Conservation (phyloP, 164 flowering plant species). For the Paratinospora sagittata region DNA sequence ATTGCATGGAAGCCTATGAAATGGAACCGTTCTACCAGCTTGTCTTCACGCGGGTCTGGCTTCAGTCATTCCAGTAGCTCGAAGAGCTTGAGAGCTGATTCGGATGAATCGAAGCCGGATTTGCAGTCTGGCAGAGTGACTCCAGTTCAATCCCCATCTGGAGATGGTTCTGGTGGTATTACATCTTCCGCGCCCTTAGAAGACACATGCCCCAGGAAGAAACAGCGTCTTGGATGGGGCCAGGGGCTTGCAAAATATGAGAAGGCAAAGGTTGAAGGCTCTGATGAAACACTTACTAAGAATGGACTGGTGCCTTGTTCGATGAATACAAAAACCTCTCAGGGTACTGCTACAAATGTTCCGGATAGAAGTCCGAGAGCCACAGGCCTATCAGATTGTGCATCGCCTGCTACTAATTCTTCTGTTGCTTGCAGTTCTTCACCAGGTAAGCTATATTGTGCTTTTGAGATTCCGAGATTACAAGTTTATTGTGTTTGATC, state of each 20-base stretch:
- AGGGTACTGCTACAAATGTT: conserved; percentile 18
- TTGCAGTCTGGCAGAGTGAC: conserved; percentile 29
- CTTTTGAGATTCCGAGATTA: background rate
- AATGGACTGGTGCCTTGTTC: conserved; percentile 20
- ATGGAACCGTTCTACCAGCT: conserved; percentile 74
- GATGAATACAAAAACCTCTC: conserved; percentile 22
- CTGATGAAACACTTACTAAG: conserved; percentile 38
- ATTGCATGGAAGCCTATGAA: conserved; percentile 70
- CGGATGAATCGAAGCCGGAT: conserved; percentile 39
- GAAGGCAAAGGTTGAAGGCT: conserved; percentile 76
- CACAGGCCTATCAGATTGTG: conserved; percentile 44
- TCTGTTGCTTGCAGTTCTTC: conserved; percentile 90
- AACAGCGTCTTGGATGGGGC: conserved; percentile 96
- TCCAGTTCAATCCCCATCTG: conserved; percentile 48
- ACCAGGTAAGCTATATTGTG: conserved; percentile 38
- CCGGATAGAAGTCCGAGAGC: conserved; percentile 53
- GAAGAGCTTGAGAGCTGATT: conserved; percentile 51
- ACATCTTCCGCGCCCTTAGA: conserved; percentile 36
- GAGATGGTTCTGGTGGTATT: conserved; percentile 42
- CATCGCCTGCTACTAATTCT: conserved; percentile 81
- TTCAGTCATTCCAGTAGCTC: conserved; percentile 68
- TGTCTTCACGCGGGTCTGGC: conserved; percentile 78
- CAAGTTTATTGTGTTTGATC: background rate
- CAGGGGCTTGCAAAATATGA: conserved; percentile 99
- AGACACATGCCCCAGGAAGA: conserved; percentile 62